These are phyloP conservation scores for Aspergillus incahuasiensis DNA, from an alignment of 495 filamentous ascomycete genomes.

Conservation along the genomic window DNA sequence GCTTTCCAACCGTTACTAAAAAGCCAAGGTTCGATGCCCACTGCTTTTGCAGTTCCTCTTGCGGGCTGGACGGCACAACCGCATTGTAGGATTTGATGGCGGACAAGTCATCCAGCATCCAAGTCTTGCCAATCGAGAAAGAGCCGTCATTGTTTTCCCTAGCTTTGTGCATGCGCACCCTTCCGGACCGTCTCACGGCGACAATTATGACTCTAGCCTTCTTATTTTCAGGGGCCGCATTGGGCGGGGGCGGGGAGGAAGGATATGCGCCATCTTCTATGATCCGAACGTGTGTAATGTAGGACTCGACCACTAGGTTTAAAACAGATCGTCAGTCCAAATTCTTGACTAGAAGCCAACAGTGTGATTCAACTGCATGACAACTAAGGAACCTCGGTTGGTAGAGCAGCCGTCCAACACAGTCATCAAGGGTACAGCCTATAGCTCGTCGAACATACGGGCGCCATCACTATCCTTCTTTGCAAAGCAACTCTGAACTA, in stretches of 20 bases:
- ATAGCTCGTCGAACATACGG: slow-evolving; percentile 46
- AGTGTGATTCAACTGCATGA: neutral
- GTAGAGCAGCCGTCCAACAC: neutral
- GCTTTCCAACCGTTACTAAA: slow-evolving; percentile 82
- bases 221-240: slow-evolving; percentile 63
- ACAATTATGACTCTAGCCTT: slow-evolving; percentile 89
- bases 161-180: slow-evolving; percentile 93
- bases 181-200: slow-evolving; percentile 83
- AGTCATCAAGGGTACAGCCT: neutral
- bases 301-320: slow-evolving; percentile 75
- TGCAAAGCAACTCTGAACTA: slow-evolving; percentile 85
- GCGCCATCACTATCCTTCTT: slow-evolving; percentile 82
- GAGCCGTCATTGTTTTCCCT: slow-evolving; percentile 89
- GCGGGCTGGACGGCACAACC: slow-evolving; percentile 42
- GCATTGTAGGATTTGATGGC: slow-evolving; percentile 73
- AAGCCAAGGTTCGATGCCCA: slow-evolving; percentile 82
- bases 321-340: slow-evolving; percentile 13
- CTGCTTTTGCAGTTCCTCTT: slow-evolving; percentile 63
- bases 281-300: slow-evolving; percentile 94
- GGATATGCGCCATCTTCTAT: slow-evolving; percentile 79
- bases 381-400: neutral
- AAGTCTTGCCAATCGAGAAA: slow-evolving; percentile 97
- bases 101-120: slow-evolving; percentile 84
- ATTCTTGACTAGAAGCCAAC: neutral
- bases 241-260: slow-evolving; percentile 78